Conservation (phyloP, 2,329 filamentous ascomycete genomes). For the Botryotinia calthae region DNA sequence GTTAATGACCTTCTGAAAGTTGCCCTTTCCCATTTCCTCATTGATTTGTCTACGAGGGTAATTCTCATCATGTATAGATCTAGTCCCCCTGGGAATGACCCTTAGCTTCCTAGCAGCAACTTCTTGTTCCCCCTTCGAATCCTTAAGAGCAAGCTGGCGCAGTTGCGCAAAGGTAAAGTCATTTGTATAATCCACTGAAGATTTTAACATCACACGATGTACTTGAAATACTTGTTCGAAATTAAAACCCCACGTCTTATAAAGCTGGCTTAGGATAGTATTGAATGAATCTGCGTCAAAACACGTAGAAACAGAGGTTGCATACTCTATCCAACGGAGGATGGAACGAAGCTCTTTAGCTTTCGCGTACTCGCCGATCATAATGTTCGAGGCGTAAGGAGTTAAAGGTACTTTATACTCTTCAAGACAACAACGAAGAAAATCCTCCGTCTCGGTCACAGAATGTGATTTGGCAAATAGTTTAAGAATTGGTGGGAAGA, state of each 20-base stretch:
- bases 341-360: slow-evolving; percentile 35
- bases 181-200: slow-evolving; percentile 18
- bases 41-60: slow-evolving; percentile 28
- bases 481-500: slow-evolving; percentile 36
- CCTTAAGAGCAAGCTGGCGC: slow-evolving; percentile 25
- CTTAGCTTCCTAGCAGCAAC: slow-evolving; percentile 16
- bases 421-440: slow-evolving; percentile 31
- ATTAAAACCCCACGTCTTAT: slow-evolving; percentile 29
- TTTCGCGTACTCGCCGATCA: slow-evolving; percentile 35
- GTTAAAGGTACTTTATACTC: slow-evolving; percentile 29
- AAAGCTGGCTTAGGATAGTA: slow-evolving; percentile 33
- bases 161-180: slow-evolving; percentile 29
- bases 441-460: slow-evolving; percentile 34
- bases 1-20: slow-evolving; percentile 27
- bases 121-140: slow-evolving; percentile 12
- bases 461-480: slow-evolving; percentile 33
- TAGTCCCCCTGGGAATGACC: neutral
- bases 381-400: slow-evolving; percentile 28
- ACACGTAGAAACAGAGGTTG: slow-evolving; percentile 22
- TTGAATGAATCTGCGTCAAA: slow-evolving; percentile 35
- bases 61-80: slow-evolving; percentile 13
- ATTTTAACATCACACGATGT: slow-evolving; percentile 24
- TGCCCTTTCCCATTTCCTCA: slow-evolving; percentile 25
- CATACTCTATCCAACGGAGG: slow-evolving; percentile 34
- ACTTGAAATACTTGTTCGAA: slow-evolving; percentile 30